Percentiles rank a stretch among this genome's conserved stretches.
Conservation (phyloP, 352 stramenopile species). For the Pythium insidiosum region DNA sequence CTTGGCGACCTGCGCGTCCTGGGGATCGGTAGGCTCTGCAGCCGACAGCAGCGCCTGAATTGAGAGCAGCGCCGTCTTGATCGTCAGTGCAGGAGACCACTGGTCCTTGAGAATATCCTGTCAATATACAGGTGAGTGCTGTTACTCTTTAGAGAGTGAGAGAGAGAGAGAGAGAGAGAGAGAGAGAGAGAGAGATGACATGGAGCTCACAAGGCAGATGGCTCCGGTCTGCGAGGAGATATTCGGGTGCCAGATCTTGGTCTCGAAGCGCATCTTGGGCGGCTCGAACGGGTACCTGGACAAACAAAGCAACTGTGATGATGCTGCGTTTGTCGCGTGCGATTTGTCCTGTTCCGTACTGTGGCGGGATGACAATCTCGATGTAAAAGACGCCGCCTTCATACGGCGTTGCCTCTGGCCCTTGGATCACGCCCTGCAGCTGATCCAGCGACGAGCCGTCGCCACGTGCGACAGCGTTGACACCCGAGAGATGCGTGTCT, state of each 20-base stretch:
- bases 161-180: neutral
- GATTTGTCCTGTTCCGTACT: too few relatives aligned
- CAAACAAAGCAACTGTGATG: neutral
- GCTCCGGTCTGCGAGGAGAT: conserved; percentile 95
- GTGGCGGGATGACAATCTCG: conserved; percentile 92
- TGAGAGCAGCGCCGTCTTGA: conserved; percentile 95
- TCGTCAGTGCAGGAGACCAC: conserved; percentile 94
- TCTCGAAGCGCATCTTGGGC: conserved; percentile 91
- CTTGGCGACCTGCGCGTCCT: conserved; percentile 93
- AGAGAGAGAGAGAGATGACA: neutral
- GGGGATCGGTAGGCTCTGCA: conserved; percentile 88
- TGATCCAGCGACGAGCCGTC: conserved; percentile 15
- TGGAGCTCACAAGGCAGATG: conserved; percentile 87
- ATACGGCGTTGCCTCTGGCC: conserved; percentile 80
- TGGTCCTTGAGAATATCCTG: conserved; percentile 98
- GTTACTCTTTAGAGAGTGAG: too few relatives aligned
- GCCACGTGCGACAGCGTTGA: conserved; percentile 42
- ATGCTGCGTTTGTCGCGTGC: too few relatives aligned
- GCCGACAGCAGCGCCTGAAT: conserved; percentile 94
- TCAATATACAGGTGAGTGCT: too few relatives aligned
- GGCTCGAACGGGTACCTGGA: conserved; percentile 92
- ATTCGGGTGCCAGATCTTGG: conserved; percentile 97
- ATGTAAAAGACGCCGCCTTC: conserved; percentile 86
- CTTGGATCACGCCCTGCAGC: conserved; percentile 49
- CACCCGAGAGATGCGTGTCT: conserved; percentile 74